These are phyloP conservation scores for Ormosia emarginata DNA, from an alignment of 306 rosid genomes.

Conservation along the genomic window DNA sequence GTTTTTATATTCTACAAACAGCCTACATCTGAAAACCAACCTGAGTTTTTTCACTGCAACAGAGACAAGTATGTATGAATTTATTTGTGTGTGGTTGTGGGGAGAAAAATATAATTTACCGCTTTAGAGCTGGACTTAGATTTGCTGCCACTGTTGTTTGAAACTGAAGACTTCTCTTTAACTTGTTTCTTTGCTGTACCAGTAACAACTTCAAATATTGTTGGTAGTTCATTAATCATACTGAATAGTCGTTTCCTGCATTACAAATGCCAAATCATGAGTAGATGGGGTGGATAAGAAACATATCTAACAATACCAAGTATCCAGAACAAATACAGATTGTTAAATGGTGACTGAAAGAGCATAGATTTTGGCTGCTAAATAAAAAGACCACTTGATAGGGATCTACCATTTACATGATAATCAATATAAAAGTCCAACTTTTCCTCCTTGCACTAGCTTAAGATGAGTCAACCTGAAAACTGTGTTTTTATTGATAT, in stretches of 20 bases:
- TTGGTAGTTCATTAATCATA: slow-evolving; percentile 78
- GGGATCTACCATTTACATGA: slow-evolving; percentile 4
- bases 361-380: not conserved
- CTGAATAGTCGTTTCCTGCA: slow-evolving; percentile 79
- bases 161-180: slow-evolving; percentile 73
- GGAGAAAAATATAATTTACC: slow-evolving; percentile 37
- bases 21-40: not conserved
- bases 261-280: slow-evolving; percentile 9
- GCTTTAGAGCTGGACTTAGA: slow-evolving; percentile 64
- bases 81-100: not conserved
- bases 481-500: too few relatives aligned
- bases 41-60: not conserved
- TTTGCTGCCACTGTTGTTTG: slow-evolving; percentile 68
- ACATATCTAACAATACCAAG: not conserved
- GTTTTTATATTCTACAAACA: slow-evolving; percentile 6
- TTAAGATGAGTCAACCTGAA: not conserved
- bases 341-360: not conserved
- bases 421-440: not conserved
- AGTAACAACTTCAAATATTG: slow-evolving; percentile 76
- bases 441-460: slow-evolving; percentile 8
- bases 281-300: not conserved
- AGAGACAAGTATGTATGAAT: not conserved
- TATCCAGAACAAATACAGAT: slow-evolving; percentile 8
- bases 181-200: slow-evolving; percentile 63
- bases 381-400: not conserved